Evolutionary conservation across 1,139 yeast genomes (phyloP).

Genomic region (Protomyces inouyei): DNA sequence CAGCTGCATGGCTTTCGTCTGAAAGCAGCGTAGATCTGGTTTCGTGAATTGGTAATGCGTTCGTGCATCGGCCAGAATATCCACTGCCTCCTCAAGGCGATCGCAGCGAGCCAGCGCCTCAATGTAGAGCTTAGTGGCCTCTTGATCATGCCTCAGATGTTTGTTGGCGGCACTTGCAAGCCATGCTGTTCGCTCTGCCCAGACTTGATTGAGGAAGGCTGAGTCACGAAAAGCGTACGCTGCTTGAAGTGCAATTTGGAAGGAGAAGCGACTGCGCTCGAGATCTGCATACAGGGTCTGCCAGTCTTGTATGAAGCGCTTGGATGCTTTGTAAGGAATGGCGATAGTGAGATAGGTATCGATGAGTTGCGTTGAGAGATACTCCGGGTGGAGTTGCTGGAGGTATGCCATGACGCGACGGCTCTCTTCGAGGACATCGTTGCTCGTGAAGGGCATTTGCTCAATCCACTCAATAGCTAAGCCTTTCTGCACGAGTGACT

Average conservation of each 20-base stretch:
- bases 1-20: constrained; percentile 16
- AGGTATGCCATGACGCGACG: constrained; percentile 12
- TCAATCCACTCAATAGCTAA: constrained; percentile 1
- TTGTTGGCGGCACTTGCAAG: background rate
- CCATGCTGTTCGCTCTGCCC: constrained; percentile 26
- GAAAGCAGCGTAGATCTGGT: constrained; percentile 11
- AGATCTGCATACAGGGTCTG: constrained; percentile 1
- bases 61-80: constrained; percentile 4
- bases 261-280: constrained; percentile 13
- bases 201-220: constrained; percentile 17
- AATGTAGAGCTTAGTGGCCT: constrained; percentile 8
- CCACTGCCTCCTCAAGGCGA: constrained; percentile 7
- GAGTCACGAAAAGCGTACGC: constrained; percentile 22
- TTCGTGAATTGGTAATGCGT: background rate
- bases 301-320: constrained; percentile 20
- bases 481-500: background rate
- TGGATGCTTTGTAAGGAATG: constrained; percentile 8
- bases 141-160: background rate
- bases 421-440: constrained; percentile 9
- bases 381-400: constrained; percentile 1
- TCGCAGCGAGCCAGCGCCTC: constrained; percentile 15
- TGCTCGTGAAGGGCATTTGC: constrained; percentile 17
- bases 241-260: constrained; percentile 24
- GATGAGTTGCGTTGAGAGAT: constrained; percentile 18
- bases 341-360: constrained; percentile 26